Evolutionary conservation across 768 basidiomycete genomes (phyloP).

Genomic region (Suillus subaureus): DNA sequence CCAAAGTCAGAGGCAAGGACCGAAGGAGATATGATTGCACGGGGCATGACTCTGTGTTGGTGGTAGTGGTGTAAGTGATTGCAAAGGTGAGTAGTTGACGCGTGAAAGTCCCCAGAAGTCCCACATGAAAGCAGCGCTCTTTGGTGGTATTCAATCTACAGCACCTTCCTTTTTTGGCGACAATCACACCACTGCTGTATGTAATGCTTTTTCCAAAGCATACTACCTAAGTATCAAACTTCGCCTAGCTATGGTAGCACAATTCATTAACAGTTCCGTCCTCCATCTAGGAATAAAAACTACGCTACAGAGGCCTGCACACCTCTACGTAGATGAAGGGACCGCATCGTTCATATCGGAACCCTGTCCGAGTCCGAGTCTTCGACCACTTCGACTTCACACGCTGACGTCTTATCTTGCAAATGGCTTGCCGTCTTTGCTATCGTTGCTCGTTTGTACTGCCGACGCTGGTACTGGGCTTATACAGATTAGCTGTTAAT

Average conservation of each 20-base stretch:
- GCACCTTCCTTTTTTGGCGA: slow-evolving; percentile 28
- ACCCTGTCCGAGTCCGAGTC: background rate
- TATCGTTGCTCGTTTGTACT: background rate
- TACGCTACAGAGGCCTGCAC: background rate
- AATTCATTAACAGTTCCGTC: background rate
- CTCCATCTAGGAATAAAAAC: background rate
- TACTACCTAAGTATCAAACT: too few species aligned
- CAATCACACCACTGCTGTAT: background rate
- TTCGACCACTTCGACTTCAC: slow-evolving; percentile 1
- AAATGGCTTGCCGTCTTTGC: background rate
- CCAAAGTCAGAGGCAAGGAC: slow-evolving; percentile 98
- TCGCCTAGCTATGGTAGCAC: background rate
- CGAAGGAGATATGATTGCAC: slow-evolving; percentile 93
- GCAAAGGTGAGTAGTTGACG: background rate
- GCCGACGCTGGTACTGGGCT: background rate
- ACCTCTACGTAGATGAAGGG: background rate
- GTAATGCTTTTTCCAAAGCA: background rate
- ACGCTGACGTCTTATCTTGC: background rate
- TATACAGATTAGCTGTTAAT: background rate
- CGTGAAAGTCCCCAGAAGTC: slow-evolving; percentile 11
- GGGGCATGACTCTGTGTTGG: slow-evolving; percentile 57
- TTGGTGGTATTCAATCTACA: slow-evolving; percentile 21
- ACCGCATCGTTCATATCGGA: background rate
- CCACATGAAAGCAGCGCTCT: slow-evolving; percentile 4
- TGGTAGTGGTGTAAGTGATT: slow-evolving; percentile 12